Evolutionary conservation across 1,139 yeast genomes (phyloP), one percentile per base, ranked within the genome.

Genomic region (Suhomyces bokatorum): DNA sequence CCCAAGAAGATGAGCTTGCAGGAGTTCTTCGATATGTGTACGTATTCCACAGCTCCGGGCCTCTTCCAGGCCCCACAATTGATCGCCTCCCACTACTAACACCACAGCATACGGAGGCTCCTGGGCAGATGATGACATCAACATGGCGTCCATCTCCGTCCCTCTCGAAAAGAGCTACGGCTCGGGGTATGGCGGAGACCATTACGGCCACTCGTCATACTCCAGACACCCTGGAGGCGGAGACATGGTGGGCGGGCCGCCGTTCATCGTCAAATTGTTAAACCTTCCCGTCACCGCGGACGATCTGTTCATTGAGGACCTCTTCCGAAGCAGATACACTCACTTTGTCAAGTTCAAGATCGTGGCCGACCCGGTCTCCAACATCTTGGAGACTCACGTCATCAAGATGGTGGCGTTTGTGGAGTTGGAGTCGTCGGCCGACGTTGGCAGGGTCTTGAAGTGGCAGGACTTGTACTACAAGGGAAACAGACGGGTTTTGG

Each of bases 61-160:
- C 28, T 27, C 30, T 24, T 9, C 14, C 27, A 17, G 7, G 27
- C 5, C 17, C 29, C 13, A 20, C 29, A 34, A 24, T 34, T 34
- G 36, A 24, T 12, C 36, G 28, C n/a, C 10, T 28, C 29, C 22
- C 6, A 5, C 24, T 40, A 49, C 49, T 46, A 45, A 45, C 50
- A 2, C 10, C 13, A 13, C 31, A 55, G 58, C 57, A 35, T 53
- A 57, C 52, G 83, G 81, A 45, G 84, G 85, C 45, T 79, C 86
- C 35, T 85, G 93, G 89, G 91, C 89, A 37, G 91, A 85, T 56
- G 85, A 81, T 48, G 90, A 84, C 52, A 77, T 85, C 45, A 90
- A 85, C 64, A 72, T 83, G 66, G 75, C 82, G 46, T 80, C 85
- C 35, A 80, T 82, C 46, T 75, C 80, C 30, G 83, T 81, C 31